Base-by-base conservation (phyloP, 495 filamentous ascomycete genomes). In the Annulohypoxylon maeteangense region DNA sequence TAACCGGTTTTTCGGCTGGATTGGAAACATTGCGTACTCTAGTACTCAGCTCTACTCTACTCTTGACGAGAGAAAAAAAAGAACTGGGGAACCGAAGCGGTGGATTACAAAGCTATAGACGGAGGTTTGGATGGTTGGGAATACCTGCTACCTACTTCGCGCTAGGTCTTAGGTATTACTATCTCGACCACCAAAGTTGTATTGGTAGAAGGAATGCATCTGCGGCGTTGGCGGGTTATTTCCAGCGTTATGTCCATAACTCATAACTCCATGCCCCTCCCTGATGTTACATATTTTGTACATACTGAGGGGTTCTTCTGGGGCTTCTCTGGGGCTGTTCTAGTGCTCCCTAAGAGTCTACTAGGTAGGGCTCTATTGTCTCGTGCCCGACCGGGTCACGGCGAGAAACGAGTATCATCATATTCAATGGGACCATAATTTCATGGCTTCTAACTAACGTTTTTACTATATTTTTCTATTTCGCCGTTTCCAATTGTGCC, bases 191-290 rank as follows among this genome's bases (percentile, higher is more conserved):
- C 44, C 61, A n/a, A 54, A 54, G 42, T 69, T 29, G 62, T 69
- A 69, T 62, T 65, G 60, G 70, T 65, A 69, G 65, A 73, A 64
- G 70, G 70, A 69, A 66, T 73, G 70, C 70, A 73, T 73, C 61
- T 73, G 45, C 65, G 65, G 70, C 65, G 70, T 73, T 73, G 70
- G 65, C 31, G 61, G 70, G 56, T 72, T 73, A 73, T 73, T 69
- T 73, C 65, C 65, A 73, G 70, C 70, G 70, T 69, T 73, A 68
- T 66, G 61, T 68, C 70, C 70, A 69, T 68, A 65, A 42, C 55
- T 65, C 44, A 60, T 59, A 53, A 47, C 60, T 66, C 60, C 51
- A 69, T 65, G 62, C 65, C 65, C 70, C 70, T 69, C 70, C 55
- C 63, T 62, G 59, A 73, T 65, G 70, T 68, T 73, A 65, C 70